Evolutionary conservation across 768 basidiomycete species (phyloP).

Genomic region (Candolleomyces aberdarensis): DNA sequence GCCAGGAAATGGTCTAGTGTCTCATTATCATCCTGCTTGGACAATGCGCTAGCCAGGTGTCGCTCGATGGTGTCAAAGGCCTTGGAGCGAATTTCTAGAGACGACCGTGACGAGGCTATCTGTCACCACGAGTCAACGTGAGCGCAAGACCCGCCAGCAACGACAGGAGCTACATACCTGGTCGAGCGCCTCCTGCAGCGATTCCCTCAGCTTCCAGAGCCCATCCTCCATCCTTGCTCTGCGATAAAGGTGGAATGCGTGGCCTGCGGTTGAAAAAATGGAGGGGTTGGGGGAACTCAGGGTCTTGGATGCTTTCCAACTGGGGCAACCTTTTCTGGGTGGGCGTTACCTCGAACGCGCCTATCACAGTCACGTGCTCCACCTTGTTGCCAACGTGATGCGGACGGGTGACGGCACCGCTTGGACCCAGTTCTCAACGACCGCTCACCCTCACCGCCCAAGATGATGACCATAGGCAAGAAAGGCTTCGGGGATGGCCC

Average conservation of each 20-base stretch:
- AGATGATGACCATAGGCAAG: constrained; percentile 13
- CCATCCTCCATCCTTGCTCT: constrained; percentile 10
- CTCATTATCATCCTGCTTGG: constrained; percentile 36
- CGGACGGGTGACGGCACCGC: too few relatives aligned
- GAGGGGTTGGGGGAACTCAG: background rate
- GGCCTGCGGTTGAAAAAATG: background rate
- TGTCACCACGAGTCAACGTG: constrained; percentile 23
- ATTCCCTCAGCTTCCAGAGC: constrained; percentile 36
- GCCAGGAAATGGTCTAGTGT: constrained; percentile 55
- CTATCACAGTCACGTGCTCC: background rate
- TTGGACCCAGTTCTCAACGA: too few relatives aligned
- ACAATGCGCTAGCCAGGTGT: constrained; percentile 48
- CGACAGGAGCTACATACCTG: constrained; percentile 44
- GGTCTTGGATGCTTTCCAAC: background rate
- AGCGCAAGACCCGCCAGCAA: background rate
- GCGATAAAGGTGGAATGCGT: background rate
- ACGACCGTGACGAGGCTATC: constrained; percentile 64
- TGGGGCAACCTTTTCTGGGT: background rate
- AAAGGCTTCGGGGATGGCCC: constrained; percentile 2
- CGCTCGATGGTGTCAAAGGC: constrained; percentile 58
- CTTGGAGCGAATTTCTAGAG: constrained; percentile 44
- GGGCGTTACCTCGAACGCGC: background rate
- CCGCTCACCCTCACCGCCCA: background rate
- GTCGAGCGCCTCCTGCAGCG: constrained; percentile 62
- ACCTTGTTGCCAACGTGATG: background rate